These are phyloP conservation scores for Vitis vinifera DNA, from an alignment of 164 flowering plant species.

Conservation along the genomic window ASM3070453v1 NC_081819.1:18853501-18854000, in stretches of 20 bases:
- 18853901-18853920: slow-evolving; percentile 45
- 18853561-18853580: not conserved
- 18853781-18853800: not conserved
- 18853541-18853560: too few relatives aligned
- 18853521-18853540: too few relatives aligned
- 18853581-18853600: not conserved
- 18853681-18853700: slow-evolving; percentile 94
- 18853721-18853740: slow-evolving; percentile 84
- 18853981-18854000: too few relatives aligned
- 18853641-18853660: slow-evolving; percentile 37
- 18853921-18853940: not conserved
- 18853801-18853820: slow-evolving; percentile 38
- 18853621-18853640: not conserved
- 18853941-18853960: not conserved
- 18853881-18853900: slow-evolving; percentile 92
- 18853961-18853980: not conserved
- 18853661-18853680: slow-evolving; percentile 95
- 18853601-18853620: not conserved
- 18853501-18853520: too few relatives aligned
- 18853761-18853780: slow-evolving; percentile 1
- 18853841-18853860: slow-evolving; percentile 92
- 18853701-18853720: slow-evolving; percentile 97
- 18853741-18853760: not conserved
- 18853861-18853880: slow-evolving; percentile 90
- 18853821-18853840: slow-evolving; percentile 82